Percentiles rank a stretch among this genome's conserved stretches.
phyloP scores from a whole-genome alignment of 78 protist species.

The Dictyostelium discoideum region DNA sequence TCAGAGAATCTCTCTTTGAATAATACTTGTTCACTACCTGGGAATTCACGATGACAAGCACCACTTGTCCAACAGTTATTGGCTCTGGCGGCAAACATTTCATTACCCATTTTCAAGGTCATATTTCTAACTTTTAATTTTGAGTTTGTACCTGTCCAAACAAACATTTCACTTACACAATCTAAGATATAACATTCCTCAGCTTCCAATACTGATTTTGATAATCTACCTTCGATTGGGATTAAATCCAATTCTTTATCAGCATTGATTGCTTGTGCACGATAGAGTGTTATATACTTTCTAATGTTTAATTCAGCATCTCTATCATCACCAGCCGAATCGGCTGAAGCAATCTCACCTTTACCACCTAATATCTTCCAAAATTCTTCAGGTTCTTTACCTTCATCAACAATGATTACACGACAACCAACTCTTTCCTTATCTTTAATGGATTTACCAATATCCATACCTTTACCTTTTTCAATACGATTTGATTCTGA shows the following conservation, averaged over 20 bases:
- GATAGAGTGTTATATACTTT: constrained; percentile 45
- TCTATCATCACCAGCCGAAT: constrained; percentile 77
- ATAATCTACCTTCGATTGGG: constrained; percentile 55
- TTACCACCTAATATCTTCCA: constrained; percentile 81
- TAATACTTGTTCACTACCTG: constrained; percentile 80
- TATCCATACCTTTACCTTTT: constrained; percentile 88
- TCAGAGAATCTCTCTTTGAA: constrained; percentile 83
- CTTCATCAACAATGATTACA: constrained; percentile 61
- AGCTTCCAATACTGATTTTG: constrained; percentile 56
- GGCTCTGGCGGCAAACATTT: constrained; percentile 29
- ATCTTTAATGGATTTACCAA: constrained; percentile 80
- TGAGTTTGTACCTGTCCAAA: constrained; percentile 79
- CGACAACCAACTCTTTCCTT: constrained; percentile 81
- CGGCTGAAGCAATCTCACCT: constrained; percentile 60
- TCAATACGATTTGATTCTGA: constrained; percentile 84
- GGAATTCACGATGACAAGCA: constrained; percentile 63
- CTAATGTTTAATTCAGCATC: constrained; percentile 77
- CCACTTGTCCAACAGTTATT: constrained; percentile 4
- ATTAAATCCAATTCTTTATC: constrained; percentile 47
- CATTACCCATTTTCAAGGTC: constrained; percentile 49
- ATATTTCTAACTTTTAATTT: constrained; percentile 46
- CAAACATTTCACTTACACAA: constrained; percentile 81
- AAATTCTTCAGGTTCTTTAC: constrained; percentile 77
- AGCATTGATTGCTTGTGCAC: constrained; percentile 17
- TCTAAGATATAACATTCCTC: constrained; percentile 73